phyloP scores from a whole-genome alignment of 352 stramenopile genomes.

The Phytophthora uliginosa region DNA sequence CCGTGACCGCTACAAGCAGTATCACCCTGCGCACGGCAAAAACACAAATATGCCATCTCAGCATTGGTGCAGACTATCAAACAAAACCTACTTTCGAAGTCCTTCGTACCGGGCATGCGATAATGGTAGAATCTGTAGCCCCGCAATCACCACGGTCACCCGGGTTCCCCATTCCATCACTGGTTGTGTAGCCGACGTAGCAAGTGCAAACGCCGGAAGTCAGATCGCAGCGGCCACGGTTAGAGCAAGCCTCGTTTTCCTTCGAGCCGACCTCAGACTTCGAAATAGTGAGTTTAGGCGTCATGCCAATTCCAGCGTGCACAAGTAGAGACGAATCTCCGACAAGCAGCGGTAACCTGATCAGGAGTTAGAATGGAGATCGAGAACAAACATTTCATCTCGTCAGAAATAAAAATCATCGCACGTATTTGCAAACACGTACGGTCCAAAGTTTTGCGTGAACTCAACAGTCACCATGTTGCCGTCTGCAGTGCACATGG shows the following conservation, averaged over 20 bases:
- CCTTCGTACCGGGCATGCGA: constrained; percentile 51
- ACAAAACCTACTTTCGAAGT: neutral
- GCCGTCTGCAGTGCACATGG: constrained; percentile 70
- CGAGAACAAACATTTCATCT: neutral
- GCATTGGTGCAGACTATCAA: neutral
- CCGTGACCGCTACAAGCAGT: constrained; percentile 77
- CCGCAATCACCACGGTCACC: constrained; percentile 83
- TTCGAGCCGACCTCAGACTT: constrained; percentile 88
- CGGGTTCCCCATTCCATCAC: constrained; percentile 54
- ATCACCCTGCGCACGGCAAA: constrained; percentile 44
- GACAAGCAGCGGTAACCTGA: constrained; percentile 78
- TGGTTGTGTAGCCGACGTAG: constrained; percentile 86
- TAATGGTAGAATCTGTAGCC: constrained; percentile 56
- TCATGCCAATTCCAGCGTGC: constrained; percentile 63
- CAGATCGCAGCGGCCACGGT: constrained; percentile 76
- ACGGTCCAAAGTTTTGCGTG: constrained; percentile 81
- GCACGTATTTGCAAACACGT: constrained; percentile 19
- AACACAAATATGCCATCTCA: neutral
- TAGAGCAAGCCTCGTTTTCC: constrained; percentile 89
- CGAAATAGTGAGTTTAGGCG: constrained; percentile 54
- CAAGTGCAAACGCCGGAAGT: constrained; percentile 89
- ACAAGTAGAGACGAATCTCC: constrained; percentile 67
- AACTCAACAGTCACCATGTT: constrained; percentile 85
- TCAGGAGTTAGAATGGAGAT: neutral
- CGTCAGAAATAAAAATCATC: neutral